A percentile compares a stretch with the other conserved stretches of the same genome.
Evolutionary conservation across 768 basidiomycete genomes (phyloP).

Genomic region (Lactarius akahatsu): DNA sequence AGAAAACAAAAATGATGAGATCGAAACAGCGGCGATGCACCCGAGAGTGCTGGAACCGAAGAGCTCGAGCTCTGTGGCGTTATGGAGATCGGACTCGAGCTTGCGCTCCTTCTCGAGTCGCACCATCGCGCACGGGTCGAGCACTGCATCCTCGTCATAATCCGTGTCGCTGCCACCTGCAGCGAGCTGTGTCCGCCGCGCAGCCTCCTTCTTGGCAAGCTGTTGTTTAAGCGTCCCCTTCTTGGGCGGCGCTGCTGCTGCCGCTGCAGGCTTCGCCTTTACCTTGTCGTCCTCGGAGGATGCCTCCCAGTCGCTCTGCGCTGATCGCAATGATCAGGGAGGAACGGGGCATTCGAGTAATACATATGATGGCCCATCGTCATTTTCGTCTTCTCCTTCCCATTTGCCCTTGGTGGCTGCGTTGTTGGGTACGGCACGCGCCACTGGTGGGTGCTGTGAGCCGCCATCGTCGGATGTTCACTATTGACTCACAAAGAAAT

Average conservation of each 20-base stretch:
- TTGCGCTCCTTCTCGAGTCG: too few relatives aligned
- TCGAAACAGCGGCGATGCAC: too few relatives aligned
- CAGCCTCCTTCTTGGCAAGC: conserved; percentile 86
- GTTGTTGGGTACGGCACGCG: too few relatives aligned
- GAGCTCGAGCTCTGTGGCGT: too few relatives aligned
- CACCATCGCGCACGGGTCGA: conserved; percentile 79
- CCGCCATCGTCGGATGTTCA: conserved; percentile 26
- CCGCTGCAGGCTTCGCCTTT: conserved; percentile 43
- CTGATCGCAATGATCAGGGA: conserved; percentile 20
- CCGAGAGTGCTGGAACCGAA: too few relatives aligned
- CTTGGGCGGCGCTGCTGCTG: conserved; percentile 53
- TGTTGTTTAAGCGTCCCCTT: conserved; percentile 94
- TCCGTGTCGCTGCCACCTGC: conserved; percentile 46
- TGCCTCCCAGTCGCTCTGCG: conserved; percentile 93
- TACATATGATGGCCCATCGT: conserved; percentile 71
- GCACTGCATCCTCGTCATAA: conserved; percentile 60
- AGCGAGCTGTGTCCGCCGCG: conserved; percentile 53
- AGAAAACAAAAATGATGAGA: too few relatives aligned
- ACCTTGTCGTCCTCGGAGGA: conserved; percentile 71
- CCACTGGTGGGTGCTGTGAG: too few relatives aligned
- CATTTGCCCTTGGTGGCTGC: conserved; percentile 54
- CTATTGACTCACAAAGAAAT: too few relatives aligned
- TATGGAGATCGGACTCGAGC: too few relatives aligned
- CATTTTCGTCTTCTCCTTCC: conserved; percentile 91
- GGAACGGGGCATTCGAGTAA: not conserved